A percentile compares a stretch with the other conserved stretches of the same genome.
Evolutionary conservation across 345 rosid species (phyloP).

Genomic region (Hevea brasiliensis): DNA sequence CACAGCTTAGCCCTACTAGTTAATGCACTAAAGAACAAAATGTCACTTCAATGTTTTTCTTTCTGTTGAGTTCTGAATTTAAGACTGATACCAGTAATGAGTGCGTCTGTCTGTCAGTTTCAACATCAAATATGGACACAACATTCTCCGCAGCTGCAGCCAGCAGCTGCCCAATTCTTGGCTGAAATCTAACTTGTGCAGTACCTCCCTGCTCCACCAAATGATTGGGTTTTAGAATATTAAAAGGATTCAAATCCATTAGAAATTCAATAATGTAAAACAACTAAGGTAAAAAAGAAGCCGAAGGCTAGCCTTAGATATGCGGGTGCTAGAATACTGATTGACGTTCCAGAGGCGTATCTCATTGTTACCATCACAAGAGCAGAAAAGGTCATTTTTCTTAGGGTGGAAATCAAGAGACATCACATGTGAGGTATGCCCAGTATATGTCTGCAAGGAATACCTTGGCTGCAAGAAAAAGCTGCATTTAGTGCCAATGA

Average conservation of each 20-base stretch:
- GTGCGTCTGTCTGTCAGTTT: slow-evolving; percentile 49
- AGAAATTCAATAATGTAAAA: too few species aligned
- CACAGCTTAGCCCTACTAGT: too few species aligned
- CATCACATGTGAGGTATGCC: slow-evolving; percentile 65
- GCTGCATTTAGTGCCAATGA: slow-evolving; percentile 6
- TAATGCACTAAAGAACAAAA: neutral
- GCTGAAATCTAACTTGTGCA: slow-evolving; percentile 83
- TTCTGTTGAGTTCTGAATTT: neutral
- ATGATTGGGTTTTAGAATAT: slow-evolving; percentile 12
- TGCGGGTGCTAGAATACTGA: slow-evolving; percentile 42
- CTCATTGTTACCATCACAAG: slow-evolving; percentile 85
- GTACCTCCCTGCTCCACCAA: slow-evolving; percentile 66
- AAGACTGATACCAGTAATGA: slow-evolving; percentile 52
- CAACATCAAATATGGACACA: slow-evolving; percentile 74
- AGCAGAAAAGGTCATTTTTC: slow-evolving; percentile 80
- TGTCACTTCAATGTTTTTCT: neutral
- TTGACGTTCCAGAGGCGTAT: slow-evolving; percentile 81
- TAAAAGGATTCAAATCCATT: too few species aligned
- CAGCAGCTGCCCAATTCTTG: slow-evolving; percentile 65
- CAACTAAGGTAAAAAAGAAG: slow-evolving; percentile 13
- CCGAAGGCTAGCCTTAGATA: slow-evolving; percentile 58
- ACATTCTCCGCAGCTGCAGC: slow-evolving; percentile 83
- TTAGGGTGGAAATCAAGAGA: slow-evolving; percentile 95
- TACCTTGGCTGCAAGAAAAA: slow-evolving; percentile 66
- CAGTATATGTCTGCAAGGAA: slow-evolving; percentile 45